Percentiles rank a stretch among this genome's conserved stretches.
phyloP scores from a whole-genome alignment of 164 flowering plant genomes.

The Chimonanthus praecox region DNA sequence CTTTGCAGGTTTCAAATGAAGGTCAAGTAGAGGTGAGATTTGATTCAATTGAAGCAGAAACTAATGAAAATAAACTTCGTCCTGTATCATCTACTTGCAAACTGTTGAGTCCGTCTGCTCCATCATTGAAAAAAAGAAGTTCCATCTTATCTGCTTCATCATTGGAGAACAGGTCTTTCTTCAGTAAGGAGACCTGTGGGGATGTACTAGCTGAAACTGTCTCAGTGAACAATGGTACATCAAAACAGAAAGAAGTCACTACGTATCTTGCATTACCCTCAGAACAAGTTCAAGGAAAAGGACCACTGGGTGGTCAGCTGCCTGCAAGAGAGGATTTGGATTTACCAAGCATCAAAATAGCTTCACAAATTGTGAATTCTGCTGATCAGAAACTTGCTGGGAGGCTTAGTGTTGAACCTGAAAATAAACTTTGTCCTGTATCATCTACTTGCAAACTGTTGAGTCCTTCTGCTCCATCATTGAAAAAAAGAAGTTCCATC shows the following conservation, averaged over 20 bases:
- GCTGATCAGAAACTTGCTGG: background rate
- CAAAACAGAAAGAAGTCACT: too few species aligned
- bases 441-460: too few species aligned
- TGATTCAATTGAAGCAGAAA: conserved; percentile 6
- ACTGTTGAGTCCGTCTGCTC: conserved; percentile 8
- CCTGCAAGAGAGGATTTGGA: background rate
- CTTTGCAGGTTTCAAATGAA: conserved; percentile 11
- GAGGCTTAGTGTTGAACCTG: background rate
- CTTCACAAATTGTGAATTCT: background rate
- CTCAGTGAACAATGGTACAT: too few species aligned
- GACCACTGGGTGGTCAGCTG: too few species aligned
- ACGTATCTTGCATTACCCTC: too few species aligned
- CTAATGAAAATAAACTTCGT: background rate
- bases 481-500: too few species aligned
- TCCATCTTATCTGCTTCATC: too few species aligned
- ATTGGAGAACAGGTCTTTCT: background rate
- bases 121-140: conserved; percentile 6
- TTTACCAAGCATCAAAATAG: background rate
- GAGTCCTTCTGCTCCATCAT: too few species aligned
- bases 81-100: conserved; percentile 4
- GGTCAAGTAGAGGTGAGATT: conserved; percentile 6
- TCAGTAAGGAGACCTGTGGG: conserved; percentile 1
- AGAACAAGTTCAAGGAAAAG: too few species aligned
- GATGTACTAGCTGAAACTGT: background rate
- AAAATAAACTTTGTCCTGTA: too few species aligned